These are phyloP conservation scores for Salix suchowensis DNA, from an alignment of 345 rosid species.

Conservation along the genomic window DNA sequence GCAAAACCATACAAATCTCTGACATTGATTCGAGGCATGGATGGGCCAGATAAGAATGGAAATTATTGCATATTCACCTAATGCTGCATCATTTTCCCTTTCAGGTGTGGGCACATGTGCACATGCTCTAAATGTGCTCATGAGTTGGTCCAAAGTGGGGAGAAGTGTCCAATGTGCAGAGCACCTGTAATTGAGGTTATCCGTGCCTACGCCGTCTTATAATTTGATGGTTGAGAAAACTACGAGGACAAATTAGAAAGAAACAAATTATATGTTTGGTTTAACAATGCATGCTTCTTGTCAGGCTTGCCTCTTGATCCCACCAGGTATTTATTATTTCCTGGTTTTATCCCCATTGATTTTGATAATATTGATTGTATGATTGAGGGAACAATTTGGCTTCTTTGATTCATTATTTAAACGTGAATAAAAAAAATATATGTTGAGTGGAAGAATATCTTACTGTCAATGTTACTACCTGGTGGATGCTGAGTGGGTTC, in stretches of 20 bases:
- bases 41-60: neutral
- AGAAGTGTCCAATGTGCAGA: slow-evolving; percentile 90
- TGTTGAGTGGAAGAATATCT: neutral
- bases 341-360: slow-evolving; percentile 6
- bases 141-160: slow-evolving; percentile 61
- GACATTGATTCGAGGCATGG: neutral
- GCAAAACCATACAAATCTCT: neutral
- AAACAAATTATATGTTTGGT: slow-evolving; percentile 1
- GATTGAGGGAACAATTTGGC: slow-evolving; percentile 10
- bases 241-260: neutral
- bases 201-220: slow-evolving; percentile 72
- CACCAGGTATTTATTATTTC: slow-evolving; percentile 18
- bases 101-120: slow-evolving; percentile 97
- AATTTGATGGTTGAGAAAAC: slow-evolving; percentile 6
- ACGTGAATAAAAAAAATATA: slow-evolving; percentile 21
- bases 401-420: slow-evolving; percentile 12
- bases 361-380: slow-evolving; percentile 14
- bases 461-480: neutral
- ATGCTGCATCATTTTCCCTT: neutral
- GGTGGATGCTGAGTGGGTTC: neutral
- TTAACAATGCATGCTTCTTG: slow-evolving; percentile 10
- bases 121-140: slow-evolving; percentile 78
- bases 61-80: neutral
- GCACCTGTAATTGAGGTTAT: slow-evolving; percentile 88
- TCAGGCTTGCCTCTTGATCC: slow-evolving; percentile 13